Base-by-base conservation (phyloP, 2,329 filamentous ascomycete genomes). In the Apiospora koreana region DNA sequence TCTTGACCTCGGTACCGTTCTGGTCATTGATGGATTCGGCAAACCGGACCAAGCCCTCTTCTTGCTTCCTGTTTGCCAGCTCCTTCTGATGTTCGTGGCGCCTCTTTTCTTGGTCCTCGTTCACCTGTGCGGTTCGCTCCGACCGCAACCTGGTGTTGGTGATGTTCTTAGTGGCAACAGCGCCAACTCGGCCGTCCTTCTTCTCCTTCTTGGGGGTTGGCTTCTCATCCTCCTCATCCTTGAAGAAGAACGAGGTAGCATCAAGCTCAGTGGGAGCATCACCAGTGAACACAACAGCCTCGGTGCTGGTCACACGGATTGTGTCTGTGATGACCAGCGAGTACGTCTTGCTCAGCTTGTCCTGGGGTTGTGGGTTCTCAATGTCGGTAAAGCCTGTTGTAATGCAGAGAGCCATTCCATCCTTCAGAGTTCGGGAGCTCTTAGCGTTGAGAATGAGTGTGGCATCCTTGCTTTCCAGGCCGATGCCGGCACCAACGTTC, bases 161-260 rank as follows among this genome's bases (percentile, higher is more conserved):
- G 77, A 98, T 97, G 80, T 98, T 99, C 78, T 95, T 97, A 68
- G 94, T 93, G 31, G 95, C 94, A 71, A 98, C 93, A 38, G 95
- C 94, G 70, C 94, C 94, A 10, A 96, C 92, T 58, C 92, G 90
- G 0, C 90, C 86, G 76, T 96, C 92, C 81, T 92, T 94, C 87
- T 96, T 97, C 76, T 95, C 91, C 82, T 97, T 97, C 75, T 96
- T 97, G n/a, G 94, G 93, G 12, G 93, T 88, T 42, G 93, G 93
- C 80, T 94, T 91, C 73, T 94, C 90, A 75, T 97, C 93, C 78
- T 97, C 94, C 72, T 97, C 94, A 75, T 98, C 95, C 79, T 97
- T 97, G 86, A 99, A 99, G 83, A 98, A 98, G 86, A 99, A 99
- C 0, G 95, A 97, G 48, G 95, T 95, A 4, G 94, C 94, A 77